Base-by-base conservation (phyloP, 2,329 filamentous ascomycete genomes). In the Elsinoe ampelina region DNA sequence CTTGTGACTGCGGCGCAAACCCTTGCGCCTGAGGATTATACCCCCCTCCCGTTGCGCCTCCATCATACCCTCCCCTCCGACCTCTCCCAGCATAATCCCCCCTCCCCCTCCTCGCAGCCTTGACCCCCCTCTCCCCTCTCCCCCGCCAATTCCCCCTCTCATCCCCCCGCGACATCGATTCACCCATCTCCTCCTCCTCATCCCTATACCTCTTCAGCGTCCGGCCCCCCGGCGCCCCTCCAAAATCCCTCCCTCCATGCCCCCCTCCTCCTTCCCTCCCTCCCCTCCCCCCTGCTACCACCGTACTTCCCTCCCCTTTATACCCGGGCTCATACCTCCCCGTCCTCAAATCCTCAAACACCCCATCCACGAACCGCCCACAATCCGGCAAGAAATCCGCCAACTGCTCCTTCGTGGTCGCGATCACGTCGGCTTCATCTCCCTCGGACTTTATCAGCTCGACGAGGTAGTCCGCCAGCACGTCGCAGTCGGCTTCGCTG, bases 381-480 rank as follows among this genome's bases (percentile, higher is more conserved):
- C 82, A 80, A 64, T 89, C 84, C 64, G 81, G 81, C 15, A 92
- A 71, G 67, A 92, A 92, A 66, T 91, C 87, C 2, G 81, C 79
- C 39, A 92, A 82, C 68, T 89, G 85, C 55, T 81, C 77, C 66
- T 87, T 77, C 69, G 86, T 89, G 54, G 86, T 80, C 63, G 78
- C 74, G 65, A 82, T 80, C 55, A 90, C 83, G 17, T 80, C 76
- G n/a, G 78, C 76, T 39, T 79, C 73, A 52, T 82, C 77, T 60
- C 84, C 85, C 61, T 89, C 85, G 60, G 86, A 83, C 56, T 81
- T 80, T 45, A 92, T 73, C 17, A 93, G 79, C 5, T 86, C 87
- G 60, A 91, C 77, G n/a, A 92, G 85, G 67, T 91, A 93, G 64
- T 93, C 88, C 47, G 87, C 87, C 2, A 93, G 82, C 4, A 92